phyloP scores from a whole-genome alignment of 805 yeast genomes.

The Sungouiella thailandica region DNA sequence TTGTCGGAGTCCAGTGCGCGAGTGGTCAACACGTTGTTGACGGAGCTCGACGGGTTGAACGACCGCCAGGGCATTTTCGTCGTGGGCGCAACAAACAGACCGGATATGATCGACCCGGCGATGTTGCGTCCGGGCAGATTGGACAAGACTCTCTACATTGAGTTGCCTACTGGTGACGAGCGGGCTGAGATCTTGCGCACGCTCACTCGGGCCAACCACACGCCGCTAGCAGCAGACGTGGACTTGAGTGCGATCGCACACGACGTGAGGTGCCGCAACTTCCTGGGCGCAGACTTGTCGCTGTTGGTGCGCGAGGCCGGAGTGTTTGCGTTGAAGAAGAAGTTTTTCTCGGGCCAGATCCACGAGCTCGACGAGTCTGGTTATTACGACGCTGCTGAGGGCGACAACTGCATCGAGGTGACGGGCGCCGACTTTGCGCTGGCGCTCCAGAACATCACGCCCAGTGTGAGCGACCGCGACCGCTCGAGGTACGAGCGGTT shows the following conservation, averaged over 20 bases:
- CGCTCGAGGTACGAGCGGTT: slow-evolving; percentile 70
- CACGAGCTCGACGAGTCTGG: slow-evolving; percentile 37
- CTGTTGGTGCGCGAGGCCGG: slow-evolving; percentile 94
- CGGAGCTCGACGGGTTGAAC: slow-evolving; percentile 92
- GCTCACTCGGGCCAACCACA: slow-evolving; percentile 60
- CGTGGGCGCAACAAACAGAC: slow-evolving; percentile 94
- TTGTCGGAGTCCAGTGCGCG: slow-evolving; percentile 86
- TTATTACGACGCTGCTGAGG: slow-evolving; percentile 26
- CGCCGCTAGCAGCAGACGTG: slow-evolving; percentile 67
- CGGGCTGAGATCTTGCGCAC: slow-evolving; percentile 79
- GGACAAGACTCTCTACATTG: slow-evolving; percentile 89
- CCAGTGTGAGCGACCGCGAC: slow-evolving; percentile 87
- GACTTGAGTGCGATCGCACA: slow-evolving; percentile 58
- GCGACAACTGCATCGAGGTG: slow-evolving; percentile 45
- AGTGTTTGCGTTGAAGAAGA: slow-evolving; percentile 74
- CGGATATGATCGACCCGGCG: slow-evolving; percentile 97
- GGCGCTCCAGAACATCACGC: slow-evolving; percentile 75
- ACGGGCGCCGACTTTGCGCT: slow-evolving; percentile 58
- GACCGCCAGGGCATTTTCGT: slow-evolving; percentile 92
- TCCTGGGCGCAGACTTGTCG: slow-evolving; percentile 94
- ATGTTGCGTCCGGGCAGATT: slow-evolving; percentile 96
- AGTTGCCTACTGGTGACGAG: slow-evolving; percentile 76
- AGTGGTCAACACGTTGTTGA: slow-evolving; percentile 89
- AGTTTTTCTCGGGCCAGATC: slow-evolving; percentile 47
- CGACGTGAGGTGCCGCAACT: slow-evolving; percentile 80